Evolutionary conservation across 129 eudicot species (phyloP).

Genomic region (Flaveria robusta): DNA sequence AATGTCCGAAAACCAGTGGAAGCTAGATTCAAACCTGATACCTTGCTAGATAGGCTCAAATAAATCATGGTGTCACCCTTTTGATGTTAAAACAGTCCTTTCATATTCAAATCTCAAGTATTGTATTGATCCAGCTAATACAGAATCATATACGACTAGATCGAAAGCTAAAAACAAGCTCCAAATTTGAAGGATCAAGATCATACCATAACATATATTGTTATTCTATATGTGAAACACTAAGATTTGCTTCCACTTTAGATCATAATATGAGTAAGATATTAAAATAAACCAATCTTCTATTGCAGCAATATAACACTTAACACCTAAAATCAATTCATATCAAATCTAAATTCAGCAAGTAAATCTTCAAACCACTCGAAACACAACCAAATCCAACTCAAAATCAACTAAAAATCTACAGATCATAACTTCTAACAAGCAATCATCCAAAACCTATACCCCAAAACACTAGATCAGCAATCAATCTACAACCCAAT

Average conservation of each 20-base stretch:
- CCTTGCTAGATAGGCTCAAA: background rate
- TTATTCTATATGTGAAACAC: background rate
- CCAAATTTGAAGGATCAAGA: background rate
- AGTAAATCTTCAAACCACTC: background rate
- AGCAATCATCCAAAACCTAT: background rate
- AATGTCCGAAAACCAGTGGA: background rate
- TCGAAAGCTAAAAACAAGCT: slow-evolving; percentile 3
- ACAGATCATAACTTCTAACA: background rate
- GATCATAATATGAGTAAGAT: background rate
- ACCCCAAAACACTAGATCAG: slow-evolving; percentile 6
- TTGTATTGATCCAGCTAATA: slow-evolving; percentile 5
- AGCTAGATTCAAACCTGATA: background rate
- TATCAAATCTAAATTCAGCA: background rate
- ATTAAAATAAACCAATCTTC: background rate
- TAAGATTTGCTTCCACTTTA: background rate
- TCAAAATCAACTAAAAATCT: background rate
- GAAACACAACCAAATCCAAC: background rate
- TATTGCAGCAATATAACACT: background rate
- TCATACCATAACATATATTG: background rate
- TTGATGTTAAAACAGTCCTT: background rate
- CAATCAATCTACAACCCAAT: background rate
- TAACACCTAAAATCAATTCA: background rate
- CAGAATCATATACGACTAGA: slow-evolving; percentile 7
- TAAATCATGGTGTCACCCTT: background rate
- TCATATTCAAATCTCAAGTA: background rate